Evolutionary conservation across 495 filamentous ascomycete species (phyloP).

Genomic region (Rostrohypoxylon terebratum): DNA sequence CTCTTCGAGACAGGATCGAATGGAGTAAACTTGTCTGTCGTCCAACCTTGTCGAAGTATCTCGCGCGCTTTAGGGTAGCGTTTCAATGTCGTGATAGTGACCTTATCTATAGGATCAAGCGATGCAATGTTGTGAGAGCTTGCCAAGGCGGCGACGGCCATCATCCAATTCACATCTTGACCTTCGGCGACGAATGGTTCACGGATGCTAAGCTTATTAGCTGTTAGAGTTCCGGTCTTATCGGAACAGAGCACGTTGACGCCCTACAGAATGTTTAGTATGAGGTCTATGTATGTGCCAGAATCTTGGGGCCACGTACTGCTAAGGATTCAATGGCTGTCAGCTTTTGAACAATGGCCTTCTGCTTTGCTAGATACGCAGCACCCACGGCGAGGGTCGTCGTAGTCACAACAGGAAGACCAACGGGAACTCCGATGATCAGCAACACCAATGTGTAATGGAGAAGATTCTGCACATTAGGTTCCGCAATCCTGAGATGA

Average conservation of each 20-base stretch:
- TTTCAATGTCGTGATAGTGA: slow-evolving; percentile 83
- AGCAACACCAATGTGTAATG: slow-evolving; percentile 87
- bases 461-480: slow-evolving; percentile 65
- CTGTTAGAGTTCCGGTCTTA: slow-evolving; percentile 93
- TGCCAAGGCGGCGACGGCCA: slow-evolving; percentile 89
- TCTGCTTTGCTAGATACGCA: slow-evolving; percentile 91
- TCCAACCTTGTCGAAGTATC: slow-evolving; percentile 74
- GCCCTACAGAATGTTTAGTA: slow-evolving; percentile 56
- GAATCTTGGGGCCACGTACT: slow-evolving; percentile 28
- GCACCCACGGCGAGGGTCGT: slow-evolving; percentile 97
- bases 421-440: slow-evolving; percentile 94
- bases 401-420: slow-evolving; percentile 93
- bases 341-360: slow-evolving; percentile 95
- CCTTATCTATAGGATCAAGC: slow-evolving; percentile 93
- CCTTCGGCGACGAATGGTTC: slow-evolving; percentile 86
- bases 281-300: background rate
- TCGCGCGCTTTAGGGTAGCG: slow-evolving; percentile 80
- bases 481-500: slow-evolving; percentile 72
- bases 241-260: slow-evolving; percentile 97
- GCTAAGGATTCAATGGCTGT: slow-evolving; percentile 94
- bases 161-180: slow-evolving; percentile 83
- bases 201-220: slow-evolving; percentile 87
- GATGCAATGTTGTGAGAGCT: slow-evolving; percentile 92
- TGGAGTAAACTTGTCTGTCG: slow-evolving; percentile 81
- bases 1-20: slow-evolving; percentile 97